phyloP scores from a whole-genome alignment of 371 early-diverging fungal genomes.

The Mucor saturninus region DNA sequence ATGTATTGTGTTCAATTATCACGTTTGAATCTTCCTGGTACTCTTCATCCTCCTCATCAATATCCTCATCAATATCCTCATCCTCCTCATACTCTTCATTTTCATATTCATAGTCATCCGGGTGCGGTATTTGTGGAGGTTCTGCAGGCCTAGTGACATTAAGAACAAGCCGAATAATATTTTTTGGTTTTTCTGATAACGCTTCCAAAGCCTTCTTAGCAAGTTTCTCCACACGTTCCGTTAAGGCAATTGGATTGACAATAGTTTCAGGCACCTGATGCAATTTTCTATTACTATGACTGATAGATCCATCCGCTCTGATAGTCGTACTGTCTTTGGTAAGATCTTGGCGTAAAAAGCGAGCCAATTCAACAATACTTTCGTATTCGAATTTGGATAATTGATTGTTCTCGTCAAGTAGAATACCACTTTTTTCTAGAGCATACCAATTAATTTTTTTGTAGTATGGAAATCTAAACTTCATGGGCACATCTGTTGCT shows the following conservation, averaged over 20 bases:
- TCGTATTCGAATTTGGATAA: conserved; percentile 28
- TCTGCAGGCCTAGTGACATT: not conserved
- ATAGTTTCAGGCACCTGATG: conserved; percentile 17
- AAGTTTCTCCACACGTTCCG: conserved; percentile 8
- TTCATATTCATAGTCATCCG: conserved; percentile 1
- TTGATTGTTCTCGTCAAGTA: conserved; percentile 4
- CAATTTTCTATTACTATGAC: not conserved
- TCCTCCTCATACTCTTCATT: conserved; percentile 8
- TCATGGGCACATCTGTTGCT: conserved; percentile 75
- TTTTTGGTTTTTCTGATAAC: not conserved
- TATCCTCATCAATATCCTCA: conserved; percentile 7
- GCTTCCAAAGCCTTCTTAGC: not conserved
- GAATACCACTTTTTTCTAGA: conserved; percentile 37
- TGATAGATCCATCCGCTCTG: not conserved
- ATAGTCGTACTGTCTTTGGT: not conserved
- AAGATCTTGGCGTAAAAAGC: conserved; percentile 7
- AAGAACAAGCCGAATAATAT: conserved; percentile 8
- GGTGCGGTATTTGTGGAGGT: not conserved
- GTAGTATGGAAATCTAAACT: conserved; percentile 88
- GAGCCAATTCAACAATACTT: conserved; percentile 20
- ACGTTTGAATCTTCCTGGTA: not conserved
- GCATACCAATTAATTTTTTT: conserved; percentile 83
- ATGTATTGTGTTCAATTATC: not conserved
- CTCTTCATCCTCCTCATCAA: conserved; percentile 16
- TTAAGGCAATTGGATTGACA: conserved; percentile 14